Evolutionary conservation across 768 basidiomycete species (phyloP), one percentile per base, ranked within the genome.

Genomic region (Lactifluus rugatus): DNA sequence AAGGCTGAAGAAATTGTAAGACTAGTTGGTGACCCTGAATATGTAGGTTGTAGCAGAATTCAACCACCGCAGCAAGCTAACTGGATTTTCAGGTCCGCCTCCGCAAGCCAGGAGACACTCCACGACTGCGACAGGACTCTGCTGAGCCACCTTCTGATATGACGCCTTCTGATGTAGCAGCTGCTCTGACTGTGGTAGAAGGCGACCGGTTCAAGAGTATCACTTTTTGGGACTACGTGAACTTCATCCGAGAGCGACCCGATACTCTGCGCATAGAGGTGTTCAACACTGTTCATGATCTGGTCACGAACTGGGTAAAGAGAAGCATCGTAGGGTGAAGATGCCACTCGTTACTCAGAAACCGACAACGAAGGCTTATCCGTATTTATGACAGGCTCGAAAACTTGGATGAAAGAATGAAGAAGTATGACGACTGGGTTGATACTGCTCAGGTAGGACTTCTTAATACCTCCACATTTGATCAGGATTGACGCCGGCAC

Each of bases 211-310:
- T 56, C 31, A 56, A 56, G 59, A 41, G 11, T 9, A 56, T 60
- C 28, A 60, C 45, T 6, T 25, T 34, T 32, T 60, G 59, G 59
- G 59, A 60, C 26, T 60, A 56, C 44, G 54, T 60, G 37, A 56
- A 60, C 52, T 47, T 56, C 28, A 42, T 10, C 9, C 49, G 44
- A 26, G 9, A 26, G 17, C 23, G 23, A 17, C 13, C 3, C 31
- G 11, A 31, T 19, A 17, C 31, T 2, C 48, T 41, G 53, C 58
- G 49, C 2, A 42, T 60, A 32, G 54, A 56, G 1, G 54, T 51
- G 11, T 56, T 51, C 37, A 51, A 46, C 14, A 17, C 23, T n/a
- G 49, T 56, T n/a, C 59, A 60, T 25, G 44, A 60, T 19, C 23
- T 56, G 44, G 9, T 60, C 44, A 45, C 26, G 36, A 13, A 6